phyloP scores from a whole-genome alignment of 768 basidiomycete species.

The Crepidotus variabilis region DNA sequence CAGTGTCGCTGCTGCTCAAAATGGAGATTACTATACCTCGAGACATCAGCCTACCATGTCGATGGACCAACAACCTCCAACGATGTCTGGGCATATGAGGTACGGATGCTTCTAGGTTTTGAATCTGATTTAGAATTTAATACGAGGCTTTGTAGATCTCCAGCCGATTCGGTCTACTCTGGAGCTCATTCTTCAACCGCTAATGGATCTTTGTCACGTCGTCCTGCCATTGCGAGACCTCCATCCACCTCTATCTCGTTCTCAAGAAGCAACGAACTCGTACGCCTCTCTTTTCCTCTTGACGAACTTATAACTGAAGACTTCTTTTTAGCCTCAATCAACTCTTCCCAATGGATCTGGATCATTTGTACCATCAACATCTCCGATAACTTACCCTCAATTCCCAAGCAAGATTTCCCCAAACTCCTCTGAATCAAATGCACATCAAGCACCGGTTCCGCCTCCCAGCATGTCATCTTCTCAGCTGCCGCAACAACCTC shows the following conservation, averaged over 20 bases:
- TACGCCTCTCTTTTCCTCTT: constrained; percentile 18
- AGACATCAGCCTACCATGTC: constrained; percentile 3
- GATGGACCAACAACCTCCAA: constrained; percentile 33
- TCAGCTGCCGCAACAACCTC: constrained; percentile 32
- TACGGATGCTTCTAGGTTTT: constrained; percentile 14
- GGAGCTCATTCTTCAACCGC: constrained; percentile 16
- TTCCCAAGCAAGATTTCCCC: constrained; percentile 29
- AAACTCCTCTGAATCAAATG: constrained; percentile 17
- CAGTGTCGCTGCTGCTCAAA: not conserved
- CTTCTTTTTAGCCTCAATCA: constrained; percentile 29
- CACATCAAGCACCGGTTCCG: constrained; percentile 31
- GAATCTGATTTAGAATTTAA: not conserved
- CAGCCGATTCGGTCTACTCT: constrained; percentile 36
- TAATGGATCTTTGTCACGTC: constrained; percentile 27
- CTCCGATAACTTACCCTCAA: constrained; percentile 42
- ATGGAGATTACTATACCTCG: not conserved
- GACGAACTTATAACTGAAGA: constrained; percentile 8
- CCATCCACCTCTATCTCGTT: constrained; percentile 41
- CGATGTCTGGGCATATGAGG: constrained; percentile 44
- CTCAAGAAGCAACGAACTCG: constrained; percentile 47
- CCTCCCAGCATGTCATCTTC: constrained; percentile 24
- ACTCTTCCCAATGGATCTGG: constrained; percentile 32
- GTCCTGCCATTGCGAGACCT: constrained; percentile 38
- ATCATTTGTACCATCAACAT: constrained; percentile 28
- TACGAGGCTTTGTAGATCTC: constrained; percentile 24